A percentile compares a stretch with the other conserved stretches of the same genome.
Evolutionary conservation across 78 protist species (phyloP).

Genomic region (Planoprotostelium fungivorum): DNA sequence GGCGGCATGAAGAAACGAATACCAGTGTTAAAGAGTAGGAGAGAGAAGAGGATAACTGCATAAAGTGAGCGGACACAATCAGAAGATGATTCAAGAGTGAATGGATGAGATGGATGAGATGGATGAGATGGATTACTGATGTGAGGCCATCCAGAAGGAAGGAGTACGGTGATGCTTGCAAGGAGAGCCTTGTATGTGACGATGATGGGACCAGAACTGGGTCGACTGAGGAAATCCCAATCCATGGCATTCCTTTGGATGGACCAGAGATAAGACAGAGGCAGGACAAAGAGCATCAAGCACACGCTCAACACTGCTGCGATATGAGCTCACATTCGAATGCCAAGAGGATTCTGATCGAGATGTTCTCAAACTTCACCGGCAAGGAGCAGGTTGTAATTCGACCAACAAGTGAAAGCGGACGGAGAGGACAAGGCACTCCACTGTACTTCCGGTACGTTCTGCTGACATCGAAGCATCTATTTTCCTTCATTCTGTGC

Average conservation of each 20-base stretch:
- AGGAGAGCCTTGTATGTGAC: background rate
- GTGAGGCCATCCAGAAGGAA: background rate
- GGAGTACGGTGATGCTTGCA: background rate
- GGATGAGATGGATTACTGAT: background rate
- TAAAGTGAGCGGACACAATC: background rate
- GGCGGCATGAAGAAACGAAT: too few relatives aligned
- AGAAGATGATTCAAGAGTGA: background rate
- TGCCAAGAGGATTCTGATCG: background rate
- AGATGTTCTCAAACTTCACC: background rate
- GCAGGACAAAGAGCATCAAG: background rate
- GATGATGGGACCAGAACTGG: background rate
- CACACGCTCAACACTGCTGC: background rate
- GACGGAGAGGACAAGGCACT: background rate
- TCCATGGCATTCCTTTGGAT: background rate
- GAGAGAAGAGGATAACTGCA: too few relatives aligned
- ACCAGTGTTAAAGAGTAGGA: too few relatives aligned
- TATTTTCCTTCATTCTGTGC: background rate
- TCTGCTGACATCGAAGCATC: background rate
- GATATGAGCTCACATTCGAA: too few relatives aligned
- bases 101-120: background rate
- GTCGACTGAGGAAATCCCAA: background rate
- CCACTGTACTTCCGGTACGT: background rate
- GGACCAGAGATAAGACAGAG: background rate
- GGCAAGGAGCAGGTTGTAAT: background rate
- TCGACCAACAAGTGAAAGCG: background rate